These are phyloP conservation scores for Parathielavia appendiculata DNA, from an alignment of 495 filamentous ascomycete genomes.

Conservation along the genomic window DNA sequence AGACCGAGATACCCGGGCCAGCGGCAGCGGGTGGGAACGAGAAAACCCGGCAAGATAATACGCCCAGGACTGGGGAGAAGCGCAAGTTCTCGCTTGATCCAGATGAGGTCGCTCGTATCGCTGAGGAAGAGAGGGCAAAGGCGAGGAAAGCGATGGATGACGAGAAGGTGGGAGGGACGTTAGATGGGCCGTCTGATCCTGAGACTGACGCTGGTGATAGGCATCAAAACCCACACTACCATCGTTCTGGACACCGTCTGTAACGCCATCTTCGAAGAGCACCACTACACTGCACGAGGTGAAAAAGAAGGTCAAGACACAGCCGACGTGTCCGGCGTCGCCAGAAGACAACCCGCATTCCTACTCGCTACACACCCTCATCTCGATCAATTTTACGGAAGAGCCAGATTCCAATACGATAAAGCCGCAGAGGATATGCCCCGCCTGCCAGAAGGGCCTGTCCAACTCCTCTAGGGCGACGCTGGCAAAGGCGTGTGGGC, in stretches of 20 bases:
- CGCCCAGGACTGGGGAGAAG: conserved; percentile 52
- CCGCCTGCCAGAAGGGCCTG: conserved; percentile 79
- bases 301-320: conserved; percentile 60
- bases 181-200: neutral
- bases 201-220: conserved; percentile 28
- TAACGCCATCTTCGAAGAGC: conserved; percentile 61
- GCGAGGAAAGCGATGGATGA: conserved; percentile 62
- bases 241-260: conserved; percentile 89
- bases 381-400: conserved; percentile 75
- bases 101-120: conserved; percentile 68
- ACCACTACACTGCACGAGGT: conserved; percentile 49
- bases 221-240: conserved; percentile 69
- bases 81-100: conserved; percentile 81
- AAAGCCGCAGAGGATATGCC: conserved; percentile 62
- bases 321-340: conserved; percentile 77
- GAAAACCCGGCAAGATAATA: conserved; percentile 1
- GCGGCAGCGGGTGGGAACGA: neutral
- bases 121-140: conserved; percentile 61
- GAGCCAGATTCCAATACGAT: conserved; percentile 56
- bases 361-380: conserved; percentile 77
- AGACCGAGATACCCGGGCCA: conserved; percentile 12
- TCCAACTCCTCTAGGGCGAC: conserved; percentile 79
- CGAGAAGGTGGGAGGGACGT: conserved; percentile 57
- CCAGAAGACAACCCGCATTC: conserved; percentile 62
- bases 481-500: conserved; percentile 87